Percentiles rank a stretch among this genome's conserved stretches.
These are phyloP conservation scores for Dendrobium catenatum DNA, from an alignment of 106 monocot genomes.

Conservation along the genomic window DNA sequence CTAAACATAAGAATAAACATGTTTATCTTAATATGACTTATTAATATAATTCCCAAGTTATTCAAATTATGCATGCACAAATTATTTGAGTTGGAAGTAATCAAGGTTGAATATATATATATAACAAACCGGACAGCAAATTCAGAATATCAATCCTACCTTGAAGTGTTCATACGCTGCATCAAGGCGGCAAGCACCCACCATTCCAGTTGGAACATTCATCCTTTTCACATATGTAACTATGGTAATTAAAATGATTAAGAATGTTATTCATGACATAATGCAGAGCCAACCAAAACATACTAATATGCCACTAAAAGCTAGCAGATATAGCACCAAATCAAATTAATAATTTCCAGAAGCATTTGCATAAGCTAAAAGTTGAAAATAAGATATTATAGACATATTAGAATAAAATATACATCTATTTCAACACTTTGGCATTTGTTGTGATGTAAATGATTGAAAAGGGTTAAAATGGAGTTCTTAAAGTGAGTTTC, in stretches of 20 bases:
- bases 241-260: slow-evolving; percentile 11
- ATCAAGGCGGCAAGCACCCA: slow-evolving; percentile 96
- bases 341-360: neutral
- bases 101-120: neutral
- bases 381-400: neutral
- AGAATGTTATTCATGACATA: slow-evolving; percentile 3
- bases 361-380: neutral
- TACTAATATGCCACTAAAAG: neutral
- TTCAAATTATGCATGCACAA: no score
- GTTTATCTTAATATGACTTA: no score
- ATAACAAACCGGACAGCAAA: neutral
- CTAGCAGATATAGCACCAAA: neutral
- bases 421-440: neutral
- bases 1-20: no score
- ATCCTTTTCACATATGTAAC: slow-evolving; percentile 76
- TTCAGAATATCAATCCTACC: slow-evolving; percentile 28
- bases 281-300: neutral
- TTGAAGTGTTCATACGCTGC: slow-evolving; percentile 91
- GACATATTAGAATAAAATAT: neutral
- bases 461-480: neutral
- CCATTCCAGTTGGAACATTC: slow-evolving; percentile 81
- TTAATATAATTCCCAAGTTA: no score
- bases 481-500: neutral
- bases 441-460: neutral
- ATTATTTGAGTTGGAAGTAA: neutral